These are phyloP conservation scores for Hypomyces rosellus DNA, from an alignment of 2,329 filamentous ascomycete genomes.

Conservation along the genomic window DNA sequence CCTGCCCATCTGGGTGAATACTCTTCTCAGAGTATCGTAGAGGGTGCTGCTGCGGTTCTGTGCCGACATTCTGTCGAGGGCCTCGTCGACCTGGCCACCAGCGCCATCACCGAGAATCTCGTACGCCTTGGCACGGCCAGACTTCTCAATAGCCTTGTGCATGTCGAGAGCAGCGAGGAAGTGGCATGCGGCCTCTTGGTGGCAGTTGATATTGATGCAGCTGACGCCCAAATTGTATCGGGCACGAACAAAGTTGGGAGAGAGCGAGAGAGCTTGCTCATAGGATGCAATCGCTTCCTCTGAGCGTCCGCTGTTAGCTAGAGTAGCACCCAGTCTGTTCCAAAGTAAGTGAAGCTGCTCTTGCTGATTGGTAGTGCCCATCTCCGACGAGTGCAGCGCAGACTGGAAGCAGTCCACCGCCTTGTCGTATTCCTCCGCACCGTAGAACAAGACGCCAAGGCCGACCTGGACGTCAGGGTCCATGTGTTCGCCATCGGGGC, in stretches of 20 bases:
- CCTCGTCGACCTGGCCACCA: conserved; percentile 50
- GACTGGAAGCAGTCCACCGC: conserved; percentile 97
- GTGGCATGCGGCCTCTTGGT: conserved; percentile 87
- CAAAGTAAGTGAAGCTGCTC: conserved; percentile 89
- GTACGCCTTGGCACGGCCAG: conserved; percentile 73
- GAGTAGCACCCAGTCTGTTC: conserved; percentile 93
- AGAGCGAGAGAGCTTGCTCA: conserved; percentile 80
- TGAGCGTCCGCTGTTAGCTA: conserved; percentile 86
- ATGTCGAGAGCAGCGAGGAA: conserved; percentile 86
- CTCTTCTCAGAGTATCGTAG: conserved; percentile 86
- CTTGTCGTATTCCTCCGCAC: conserved; percentile 95
- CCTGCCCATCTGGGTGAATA: conserved; percentile 94
- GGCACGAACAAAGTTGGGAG: conserved; percentile 94
- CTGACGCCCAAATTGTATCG: conserved; percentile 94
- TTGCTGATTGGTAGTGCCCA: conserved; percentile 74
- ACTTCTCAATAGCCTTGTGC: conserved; percentile 88
- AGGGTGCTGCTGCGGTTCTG: conserved; percentile 97
- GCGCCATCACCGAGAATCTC: conserved; percentile 64
- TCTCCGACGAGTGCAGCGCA: conserved; percentile 78
- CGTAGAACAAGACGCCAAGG: conserved; percentile 94
- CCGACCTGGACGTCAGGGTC: conserved; percentile 98
- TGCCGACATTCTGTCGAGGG: conserved; percentile 79
- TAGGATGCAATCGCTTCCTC: conserved; percentile 98
- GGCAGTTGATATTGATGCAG: conserved; percentile 96
- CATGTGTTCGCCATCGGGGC: conserved; percentile 89